Evolutionary conservation across 129 eudicot species (phyloP), one percentile per base, ranked within the genome.

Genomic region (Mikania micrantha): DNA sequence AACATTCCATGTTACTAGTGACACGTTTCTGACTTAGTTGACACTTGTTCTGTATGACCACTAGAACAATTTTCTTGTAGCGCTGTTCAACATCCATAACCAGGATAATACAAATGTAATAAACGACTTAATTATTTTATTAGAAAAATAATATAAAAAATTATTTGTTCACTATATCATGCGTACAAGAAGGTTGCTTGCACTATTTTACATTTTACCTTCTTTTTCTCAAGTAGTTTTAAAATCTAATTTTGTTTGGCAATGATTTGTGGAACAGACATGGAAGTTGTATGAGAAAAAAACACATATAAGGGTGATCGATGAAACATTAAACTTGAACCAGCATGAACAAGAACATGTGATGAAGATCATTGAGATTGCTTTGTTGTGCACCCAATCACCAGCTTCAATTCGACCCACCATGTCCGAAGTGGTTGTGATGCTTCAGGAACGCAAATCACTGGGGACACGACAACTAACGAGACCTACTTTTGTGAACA

Each of bases 371-470:
- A 79, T 88, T 7, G 91, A 88, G 34, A 85, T 88, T 17, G 95
- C 86, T 10, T 49, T 88, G 45, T 16, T 78, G 56, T 88, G 96
- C 80, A 85, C 88, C 21, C 89, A 88, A 35, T 79, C 95, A 35
- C 86, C 85, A 2, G 78, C 78, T 35, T 70, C 88, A 2, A 56
- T 64, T 15, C 80, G 96, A 59, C 96, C 96, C 52, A 78, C 85
- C 3, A 88, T 88, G 96, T 85, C 96, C 3, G 96, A 88, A 76
- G 81, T 88, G 9, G 54, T 47, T 47, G 69, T 85, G 58, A 69
- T 83, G 85, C 86, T 88, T 66, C 45, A 62, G 27, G 83, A 82
- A 28, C 76, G 81, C 27, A 70, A 71, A 29, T 53, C 81, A 16
- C 10, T 44, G 13, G 83, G 77, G 7, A 50, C 32, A 21, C 74